phyloP scores from a whole-genome alignment of 116 monocot species.

The Trichopus zeylanicus region DNA sequence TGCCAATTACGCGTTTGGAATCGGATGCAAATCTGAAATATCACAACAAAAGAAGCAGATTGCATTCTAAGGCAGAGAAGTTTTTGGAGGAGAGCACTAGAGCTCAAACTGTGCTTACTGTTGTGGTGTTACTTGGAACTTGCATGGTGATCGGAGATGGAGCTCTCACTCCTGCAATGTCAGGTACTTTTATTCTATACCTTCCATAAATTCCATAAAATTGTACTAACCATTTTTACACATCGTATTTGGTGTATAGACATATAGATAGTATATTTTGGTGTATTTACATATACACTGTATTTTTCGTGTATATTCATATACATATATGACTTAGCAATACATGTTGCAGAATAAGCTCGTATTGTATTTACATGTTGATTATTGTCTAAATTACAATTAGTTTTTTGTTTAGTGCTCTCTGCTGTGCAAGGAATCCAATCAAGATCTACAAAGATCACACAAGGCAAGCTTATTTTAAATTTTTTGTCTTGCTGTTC shows the following conservation, averaged over 20 bases:
- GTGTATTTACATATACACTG: no score
- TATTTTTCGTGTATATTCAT: no score
- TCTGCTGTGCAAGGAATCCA: conserved; percentile 60
- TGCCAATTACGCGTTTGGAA: conserved; percentile 16
- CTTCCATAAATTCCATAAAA: no score
- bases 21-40: conserved; percentile 28
- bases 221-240: no score
- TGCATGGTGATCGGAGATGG: conserved; percentile 60
- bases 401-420: conserved; percentile 33
- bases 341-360: no score
- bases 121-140: conserved; percentile 35
- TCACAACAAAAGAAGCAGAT: conserved; percentile 14
- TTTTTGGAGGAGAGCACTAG: conserved; percentile 30
- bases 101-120: conserved; percentile 30
- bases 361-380: no score
- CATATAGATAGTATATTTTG: no score
- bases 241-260: no score
- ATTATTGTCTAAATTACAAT: no score
- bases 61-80: conserved; percentile 13
- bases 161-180: conserved; percentile 54
- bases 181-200: no score
- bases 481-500: not conserved
- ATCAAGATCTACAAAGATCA: conserved; percentile 36
- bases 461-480: conserved; percentile 20
- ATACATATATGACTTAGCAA: no score